Evolutionary conservation across 805 yeast species (phyloP).

Genomic region (Schizosaccharomyces lindneri): DNA sequence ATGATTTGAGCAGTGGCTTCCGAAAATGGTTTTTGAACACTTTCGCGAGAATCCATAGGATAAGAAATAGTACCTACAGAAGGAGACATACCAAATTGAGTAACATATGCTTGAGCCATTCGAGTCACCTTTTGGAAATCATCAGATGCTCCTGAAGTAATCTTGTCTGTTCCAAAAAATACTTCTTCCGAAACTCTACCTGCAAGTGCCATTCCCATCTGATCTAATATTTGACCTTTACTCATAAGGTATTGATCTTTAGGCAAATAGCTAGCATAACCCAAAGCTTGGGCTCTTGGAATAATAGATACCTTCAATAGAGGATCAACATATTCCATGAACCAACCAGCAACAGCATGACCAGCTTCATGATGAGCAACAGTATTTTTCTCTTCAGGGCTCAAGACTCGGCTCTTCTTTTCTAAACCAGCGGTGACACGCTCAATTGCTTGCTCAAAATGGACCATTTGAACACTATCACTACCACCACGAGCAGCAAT

Average conservation of each 20-base stretch:
- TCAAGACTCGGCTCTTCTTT: conserved; percentile 59
- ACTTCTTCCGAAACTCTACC: conserved; percentile 93
- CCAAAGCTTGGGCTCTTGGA: conserved; percentile 88
- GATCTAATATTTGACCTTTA: conserved; percentile 54
- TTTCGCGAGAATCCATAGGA: conserved; percentile 37
- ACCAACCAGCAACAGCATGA: conserved; percentile 98
- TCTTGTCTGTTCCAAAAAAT: conserved; percentile 44
- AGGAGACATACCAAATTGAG: conserved; percentile 71
- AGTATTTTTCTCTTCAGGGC: conserved; percentile 63
- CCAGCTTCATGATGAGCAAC: conserved; percentile 99
- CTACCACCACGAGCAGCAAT: conserved; percentile 78
- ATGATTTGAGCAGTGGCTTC: conserved; percentile 63
- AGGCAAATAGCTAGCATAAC: conserved; percentile 93
- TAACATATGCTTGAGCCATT: conserved; percentile 84
- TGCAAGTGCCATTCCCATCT: conserved; percentile 92
- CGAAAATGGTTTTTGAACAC: conserved; percentile 64
- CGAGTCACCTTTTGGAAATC: conserved; percentile 89
- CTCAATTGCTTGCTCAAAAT: conserved; percentile 91
- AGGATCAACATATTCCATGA: conserved; percentile 72
- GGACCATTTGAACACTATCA: conserved; percentile 40
- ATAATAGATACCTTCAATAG: conserved; percentile 83
- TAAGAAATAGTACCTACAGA: conserved; percentile 65
- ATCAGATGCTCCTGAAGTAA: conserved; percentile 87
- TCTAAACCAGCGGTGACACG: conserved; percentile 92
- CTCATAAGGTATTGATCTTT: conserved; percentile 66